Evolutionary conservation across 805 yeast species (phyloP).

Genomic region (Yueomyces sp.): DNA sequence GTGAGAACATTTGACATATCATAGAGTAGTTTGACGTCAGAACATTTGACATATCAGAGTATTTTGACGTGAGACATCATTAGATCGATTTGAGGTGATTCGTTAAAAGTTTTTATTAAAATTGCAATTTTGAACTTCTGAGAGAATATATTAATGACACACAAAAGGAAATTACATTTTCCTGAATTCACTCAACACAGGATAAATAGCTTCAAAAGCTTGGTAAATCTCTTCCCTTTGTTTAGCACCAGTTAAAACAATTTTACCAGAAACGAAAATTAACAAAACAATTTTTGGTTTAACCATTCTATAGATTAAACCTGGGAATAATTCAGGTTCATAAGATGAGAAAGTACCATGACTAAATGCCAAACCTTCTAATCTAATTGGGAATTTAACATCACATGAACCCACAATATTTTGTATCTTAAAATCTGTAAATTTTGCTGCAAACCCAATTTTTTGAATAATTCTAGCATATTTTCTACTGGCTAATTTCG

Average conservation of each 20-base stretch:
- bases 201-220: constrained; percentile 96
- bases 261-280: constrained; percentile 94
- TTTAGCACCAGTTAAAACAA: constrained; percentile 96
- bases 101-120: too few relatives aligned
- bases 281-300: constrained; percentile 93
- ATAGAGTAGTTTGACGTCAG: too few relatives aligned
- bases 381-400: constrained; percentile 91
- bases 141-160: too few relatives aligned
- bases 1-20: too few relatives aligned
- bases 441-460: constrained; percentile 94
- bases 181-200: constrained; percentile 95
- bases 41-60: too few relatives aligned
- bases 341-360: constrained; percentile 98
- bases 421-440: constrained; percentile 95
- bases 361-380: constrained; percentile 93
- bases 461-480: constrained; percentile 97
- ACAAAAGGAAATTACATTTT: constrained; percentile 30
- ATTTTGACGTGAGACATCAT: too few relatives aligned
- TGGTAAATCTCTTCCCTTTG: constrained; percentile 97
- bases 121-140: too few relatives aligned
- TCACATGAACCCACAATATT: constrained; percentile 98
- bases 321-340: constrained; percentile 97
- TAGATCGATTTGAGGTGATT: too few relatives aligned
- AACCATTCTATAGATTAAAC: constrained; percentile 97
- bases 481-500: constrained; percentile 94